Percentiles rank a stretch among this genome's conserved stretches.
Conservation (phyloP, 139 green algal genomes). For the Medakamo hakoo region DNA sequence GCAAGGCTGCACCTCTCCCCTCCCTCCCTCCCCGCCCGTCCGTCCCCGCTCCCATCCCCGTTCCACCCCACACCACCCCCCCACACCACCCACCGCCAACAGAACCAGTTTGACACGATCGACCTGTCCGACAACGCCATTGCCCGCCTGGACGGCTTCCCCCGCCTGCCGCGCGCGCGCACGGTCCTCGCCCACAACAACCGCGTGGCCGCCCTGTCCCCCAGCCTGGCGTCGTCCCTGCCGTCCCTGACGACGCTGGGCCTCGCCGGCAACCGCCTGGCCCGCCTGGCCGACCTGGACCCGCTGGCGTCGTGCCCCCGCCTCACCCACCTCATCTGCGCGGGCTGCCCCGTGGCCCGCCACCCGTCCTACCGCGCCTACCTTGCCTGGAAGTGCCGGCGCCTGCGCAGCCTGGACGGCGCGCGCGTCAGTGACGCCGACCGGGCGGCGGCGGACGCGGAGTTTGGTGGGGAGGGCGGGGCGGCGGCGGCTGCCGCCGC, state of each 20-base stretch:
- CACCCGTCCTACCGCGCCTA: conserved; percentile 64
- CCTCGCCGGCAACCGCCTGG: conserved; percentile 71
- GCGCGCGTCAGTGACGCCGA: conserved; percentile 33
- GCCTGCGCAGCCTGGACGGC: conserved; percentile 87
- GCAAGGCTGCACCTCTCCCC: background rate
- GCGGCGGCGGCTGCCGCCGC: conserved; percentile 14
- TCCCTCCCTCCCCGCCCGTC: background rate
- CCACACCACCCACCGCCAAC: conserved; percentile 4
- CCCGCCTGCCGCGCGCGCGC: conserved; percentile 62
- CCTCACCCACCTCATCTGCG: conserved; percentile 61
- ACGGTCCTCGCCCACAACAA: conserved; percentile 74
- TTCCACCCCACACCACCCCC: background rate
- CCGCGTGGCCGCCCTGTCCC: conserved; percentile 58
- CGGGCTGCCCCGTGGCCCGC: conserved; percentile 78
- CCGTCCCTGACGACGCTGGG: conserved; percentile 70
- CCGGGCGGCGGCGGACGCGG: conserved; percentile 44
- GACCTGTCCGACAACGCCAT: conserved; percentile 95
- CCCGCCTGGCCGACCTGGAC: conserved; percentile 69
- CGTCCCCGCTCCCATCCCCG: background rate
- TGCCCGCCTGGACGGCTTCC: conserved; percentile 86
- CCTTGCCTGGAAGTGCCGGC: conserved; percentile 66
- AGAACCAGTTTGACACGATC: conserved; percentile 97
- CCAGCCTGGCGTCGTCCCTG: conserved; percentile 52
- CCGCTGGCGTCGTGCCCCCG: conserved; percentile 43
- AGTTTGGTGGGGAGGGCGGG: conserved; percentile 31